phyloP scores from a whole-genome alignment of 306 rosid species.

The Inga laurina region DNA sequence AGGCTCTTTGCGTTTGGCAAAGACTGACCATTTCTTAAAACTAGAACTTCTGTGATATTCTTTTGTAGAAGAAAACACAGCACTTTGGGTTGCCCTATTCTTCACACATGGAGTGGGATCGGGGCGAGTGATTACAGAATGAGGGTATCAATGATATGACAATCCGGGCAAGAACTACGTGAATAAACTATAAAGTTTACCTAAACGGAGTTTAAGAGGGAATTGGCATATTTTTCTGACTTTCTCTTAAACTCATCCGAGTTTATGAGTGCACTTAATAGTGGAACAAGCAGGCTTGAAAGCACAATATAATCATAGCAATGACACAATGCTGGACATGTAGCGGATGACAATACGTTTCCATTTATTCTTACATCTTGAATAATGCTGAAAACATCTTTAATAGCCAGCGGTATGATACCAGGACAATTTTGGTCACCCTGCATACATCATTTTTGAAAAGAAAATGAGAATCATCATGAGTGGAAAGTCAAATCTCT shows the following conservation, averaged over 20 bases:
- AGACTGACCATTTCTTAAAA: background rate
- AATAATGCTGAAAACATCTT: conserved; percentile 94
- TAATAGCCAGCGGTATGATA: conserved; percentile 92
- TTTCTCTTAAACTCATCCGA: background rate
- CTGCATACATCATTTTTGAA: conserved; percentile 47
- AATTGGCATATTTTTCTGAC: background rate
- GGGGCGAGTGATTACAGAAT: background rate
- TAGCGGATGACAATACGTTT: conserved; percentile 14
- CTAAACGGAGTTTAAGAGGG: background rate
- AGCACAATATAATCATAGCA: conserved; percentile 5
- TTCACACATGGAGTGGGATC: background rate
- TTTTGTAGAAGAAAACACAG: background rate
- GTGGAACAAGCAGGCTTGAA: background rate
- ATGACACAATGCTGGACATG: conserved; percentile 4
- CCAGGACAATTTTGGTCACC: conserved; percentile 95
- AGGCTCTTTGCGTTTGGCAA: background rate
- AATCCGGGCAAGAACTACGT: background rate
- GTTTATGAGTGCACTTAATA: background rate
- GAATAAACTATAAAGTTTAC: background rate
- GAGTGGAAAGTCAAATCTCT: conserved; percentile 12
- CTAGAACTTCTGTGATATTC: background rate
- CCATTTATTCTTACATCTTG: conserved; percentile 82
- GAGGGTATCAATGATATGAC: background rate
- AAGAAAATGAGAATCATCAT: conserved; percentile 28
- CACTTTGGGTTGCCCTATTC: background rate